phyloP scores from a whole-genome alignment of 202 grass and related monocot genomes.

The Cymbopogon flexuosus region DNA sequence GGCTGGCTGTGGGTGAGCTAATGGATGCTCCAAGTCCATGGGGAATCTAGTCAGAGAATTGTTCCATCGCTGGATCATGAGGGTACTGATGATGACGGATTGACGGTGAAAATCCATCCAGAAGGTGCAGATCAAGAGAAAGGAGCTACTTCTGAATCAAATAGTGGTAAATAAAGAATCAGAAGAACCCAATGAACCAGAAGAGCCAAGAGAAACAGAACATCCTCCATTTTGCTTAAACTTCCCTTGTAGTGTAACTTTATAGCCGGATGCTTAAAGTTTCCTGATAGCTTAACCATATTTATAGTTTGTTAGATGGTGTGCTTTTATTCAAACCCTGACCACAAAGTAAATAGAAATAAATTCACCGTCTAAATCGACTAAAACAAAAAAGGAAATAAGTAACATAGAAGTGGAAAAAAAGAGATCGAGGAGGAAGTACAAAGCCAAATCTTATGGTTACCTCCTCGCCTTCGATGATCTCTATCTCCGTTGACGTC shows the following conservation, averaged over 20 bases:
- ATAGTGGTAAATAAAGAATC: background rate
- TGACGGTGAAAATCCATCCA: no score
- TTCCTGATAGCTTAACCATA: background rate
- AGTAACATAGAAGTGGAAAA: background rate
- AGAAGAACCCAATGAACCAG: conserved; percentile 20
- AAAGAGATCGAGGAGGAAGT: background rate
- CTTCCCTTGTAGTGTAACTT: background rate
- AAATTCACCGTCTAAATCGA: background rate
- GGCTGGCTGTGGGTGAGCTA: no score
- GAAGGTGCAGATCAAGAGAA: conserved; percentile 57
- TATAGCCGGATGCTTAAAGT: background rate
- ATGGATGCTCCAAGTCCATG: no score
- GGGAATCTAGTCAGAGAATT: no score
- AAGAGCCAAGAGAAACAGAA: conserved; percentile 25
- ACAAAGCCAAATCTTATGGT: background rate
- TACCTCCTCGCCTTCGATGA: background rate
- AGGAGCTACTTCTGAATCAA: conserved; percentile 59
- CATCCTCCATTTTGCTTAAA: background rate
- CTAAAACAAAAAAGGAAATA: background rate
- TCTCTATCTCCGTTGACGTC: no score
- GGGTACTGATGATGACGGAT: no score
- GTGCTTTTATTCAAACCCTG: background rate
- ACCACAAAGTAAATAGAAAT: background rate
- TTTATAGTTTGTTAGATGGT: background rate
- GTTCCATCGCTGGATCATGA: no score